Evolutionary conservation across 768 basidiomycete species (phyloP).

Genomic region (Rhizopogon vesiculosus): DNA sequence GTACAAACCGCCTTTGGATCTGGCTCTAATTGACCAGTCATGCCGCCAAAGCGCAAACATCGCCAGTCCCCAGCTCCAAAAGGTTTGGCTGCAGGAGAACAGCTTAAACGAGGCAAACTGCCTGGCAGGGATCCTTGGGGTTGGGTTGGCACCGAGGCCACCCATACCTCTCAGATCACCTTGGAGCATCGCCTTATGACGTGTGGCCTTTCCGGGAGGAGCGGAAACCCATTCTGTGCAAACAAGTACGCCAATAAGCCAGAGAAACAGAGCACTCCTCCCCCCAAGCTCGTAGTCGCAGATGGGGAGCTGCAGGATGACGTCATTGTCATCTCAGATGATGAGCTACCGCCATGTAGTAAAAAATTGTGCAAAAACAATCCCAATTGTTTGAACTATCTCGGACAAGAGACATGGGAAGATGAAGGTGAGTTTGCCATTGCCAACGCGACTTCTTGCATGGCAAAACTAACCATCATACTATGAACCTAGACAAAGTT

Average conservation of each 20-base stretch:
- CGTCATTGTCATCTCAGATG: constrained; percentile 67
- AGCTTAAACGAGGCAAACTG: constrained; percentile 53
- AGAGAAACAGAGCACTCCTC: constrained; percentile 10
- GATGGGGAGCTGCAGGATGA: constrained; percentile 53
- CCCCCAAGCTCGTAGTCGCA: constrained; percentile 9
- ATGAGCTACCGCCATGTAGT: constrained; percentile 51
- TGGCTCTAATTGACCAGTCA: constrained; percentile 13
- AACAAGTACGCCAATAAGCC: constrained; percentile 45
- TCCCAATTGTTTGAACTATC: constrained; percentile 82
- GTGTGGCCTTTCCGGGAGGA: constrained; percentile 60
- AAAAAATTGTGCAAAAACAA: constrained; percentile 69
- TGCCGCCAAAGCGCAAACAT: constrained; percentile 59
- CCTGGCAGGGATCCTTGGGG: constrained; percentile 58
- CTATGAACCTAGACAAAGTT: constrained; percentile 39
- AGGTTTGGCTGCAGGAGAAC: constrained; percentile 59
- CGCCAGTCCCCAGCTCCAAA: constrained; percentile 40
- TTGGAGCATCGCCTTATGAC: constrained; percentile 59
- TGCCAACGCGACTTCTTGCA: constrained; percentile 8
- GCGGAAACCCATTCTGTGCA: constrained; percentile 46
- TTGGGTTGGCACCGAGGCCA: constrained; percentile 73
- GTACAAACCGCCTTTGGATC: neutral
- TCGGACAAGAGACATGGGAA: constrained; percentile 84
- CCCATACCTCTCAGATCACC: constrained; percentile 53
- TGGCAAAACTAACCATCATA: constrained; percentile 6
- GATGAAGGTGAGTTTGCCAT: constrained; percentile 45